Evolutionary conservation across 2,329 filamentous ascomycete species (phyloP).

Genomic region (Alternaria rosae): DNA sequence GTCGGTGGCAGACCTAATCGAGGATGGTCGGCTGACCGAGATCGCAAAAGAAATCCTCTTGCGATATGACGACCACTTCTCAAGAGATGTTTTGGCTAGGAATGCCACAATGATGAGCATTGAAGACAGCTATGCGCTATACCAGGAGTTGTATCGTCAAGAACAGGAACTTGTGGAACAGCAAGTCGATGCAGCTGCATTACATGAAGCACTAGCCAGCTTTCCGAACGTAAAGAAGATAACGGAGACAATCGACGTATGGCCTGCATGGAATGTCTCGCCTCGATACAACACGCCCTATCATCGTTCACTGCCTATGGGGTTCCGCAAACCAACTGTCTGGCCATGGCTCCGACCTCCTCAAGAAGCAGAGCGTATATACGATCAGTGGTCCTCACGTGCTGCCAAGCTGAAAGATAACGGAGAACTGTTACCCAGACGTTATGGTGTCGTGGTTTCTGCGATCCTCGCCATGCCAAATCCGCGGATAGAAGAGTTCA

Average conservation of each 20-base stretch:
- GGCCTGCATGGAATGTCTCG: conserved; percentile 44
- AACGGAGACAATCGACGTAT: conserved; percentile 52
- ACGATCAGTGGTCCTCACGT: neutral
- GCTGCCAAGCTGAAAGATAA: neutral
- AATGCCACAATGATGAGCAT: conserved; percentile 27
- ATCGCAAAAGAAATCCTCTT: conserved; percentile 24
- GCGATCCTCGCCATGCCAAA: conserved; percentile 32
- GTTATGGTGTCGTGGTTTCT: conserved; percentile 39
- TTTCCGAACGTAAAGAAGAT: conserved; percentile 51
- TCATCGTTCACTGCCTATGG: conserved; percentile 51
- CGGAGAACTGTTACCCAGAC: conserved; percentile 26
- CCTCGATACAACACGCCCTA: conserved; percentile 55
- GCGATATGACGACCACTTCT: conserved; percentile 19
- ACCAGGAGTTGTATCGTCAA: conserved; percentile 43
- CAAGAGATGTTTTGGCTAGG: conserved; percentile 22
- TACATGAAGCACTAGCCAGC: conserved; percentile 43
- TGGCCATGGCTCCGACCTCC: conserved; percentile 22
- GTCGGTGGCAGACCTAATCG: conserved; percentile 20
- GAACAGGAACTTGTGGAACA: conserved; percentile 42
- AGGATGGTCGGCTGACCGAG: conserved; percentile 22
- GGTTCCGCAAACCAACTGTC: conserved; percentile 52
- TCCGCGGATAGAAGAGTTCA: conserved; percentile 45
- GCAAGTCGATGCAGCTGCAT: conserved; percentile 37
- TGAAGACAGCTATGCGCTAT: conserved; percentile 36
- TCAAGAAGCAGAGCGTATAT: neutral